Percentiles rank a stretch among this genome's conserved stretches.
Evolutionary conservation across 1,284 basidiomycete species (phyloP).

Genomic region (Caloboletus inedulis): DNA sequence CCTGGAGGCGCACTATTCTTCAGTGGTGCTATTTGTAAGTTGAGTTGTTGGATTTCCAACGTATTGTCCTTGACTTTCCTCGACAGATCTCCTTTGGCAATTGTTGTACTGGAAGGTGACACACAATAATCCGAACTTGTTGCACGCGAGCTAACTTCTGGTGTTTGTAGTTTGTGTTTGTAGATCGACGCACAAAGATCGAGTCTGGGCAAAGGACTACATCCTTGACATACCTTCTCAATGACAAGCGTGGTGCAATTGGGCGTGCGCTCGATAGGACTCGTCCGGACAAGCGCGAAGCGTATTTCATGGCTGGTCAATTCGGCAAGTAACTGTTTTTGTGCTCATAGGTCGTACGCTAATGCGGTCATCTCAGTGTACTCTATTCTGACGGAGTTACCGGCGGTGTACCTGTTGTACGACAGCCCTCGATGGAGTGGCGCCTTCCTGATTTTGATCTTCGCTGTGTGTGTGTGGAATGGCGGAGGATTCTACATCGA

Average conservation of each 20-base stretch:
- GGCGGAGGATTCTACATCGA: constrained; percentile 89
- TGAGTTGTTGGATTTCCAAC: constrained; percentile 14
- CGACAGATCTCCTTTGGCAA: constrained; percentile 83
- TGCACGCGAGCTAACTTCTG: constrained; percentile 2
- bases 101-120: constrained; percentile 82
- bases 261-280: constrained; percentile 65
- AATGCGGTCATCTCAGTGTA: constrained; percentile 54
- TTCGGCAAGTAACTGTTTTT: constrained; percentile 51
- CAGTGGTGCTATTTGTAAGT: constrained; percentile 71
- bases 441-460: constrained; percentile 73
- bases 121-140: not conserved
- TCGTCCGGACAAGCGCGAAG: constrained; percentile 59
- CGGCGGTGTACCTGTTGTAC: constrained; percentile 79
- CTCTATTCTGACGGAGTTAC: constrained; percentile 81
- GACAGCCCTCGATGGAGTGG: constrained; percentile 73
- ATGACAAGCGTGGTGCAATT: constrained; percentile 81
- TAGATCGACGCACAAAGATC: constrained; percentile 83
- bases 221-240: constrained; percentile 80
- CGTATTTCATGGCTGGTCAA: constrained; percentile 83
- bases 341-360: not conserved
- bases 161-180: constrained; percentile 65
- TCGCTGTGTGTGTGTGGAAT: constrained; percentile 83
- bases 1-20: constrained; percentile 62
- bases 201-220: constrained; percentile 84
- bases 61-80: constrained; percentile 14